These are phyloP conservation scores for Taiwanofungus camphoratus DNA, from an alignment of 1,284 basidiomycete species.

Conservation along the genomic window DNA sequence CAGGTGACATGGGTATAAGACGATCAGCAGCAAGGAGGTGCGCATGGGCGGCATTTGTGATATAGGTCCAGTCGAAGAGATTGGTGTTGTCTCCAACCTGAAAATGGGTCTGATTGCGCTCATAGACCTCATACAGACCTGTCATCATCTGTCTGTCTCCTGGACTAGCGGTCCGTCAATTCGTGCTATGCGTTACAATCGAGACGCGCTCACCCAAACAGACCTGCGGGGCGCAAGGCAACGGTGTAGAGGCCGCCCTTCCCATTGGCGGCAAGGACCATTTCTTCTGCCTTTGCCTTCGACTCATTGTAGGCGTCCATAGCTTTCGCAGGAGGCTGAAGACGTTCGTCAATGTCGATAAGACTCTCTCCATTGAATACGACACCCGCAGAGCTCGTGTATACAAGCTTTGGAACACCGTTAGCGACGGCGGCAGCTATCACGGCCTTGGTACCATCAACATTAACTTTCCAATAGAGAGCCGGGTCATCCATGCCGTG, in stretches of 20 bases:
- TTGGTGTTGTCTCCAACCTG: slow-evolving; percentile 95
- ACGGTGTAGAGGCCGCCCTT: slow-evolving; percentile 82
- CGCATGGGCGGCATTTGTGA: slow-evolving; percentile 92
- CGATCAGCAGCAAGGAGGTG: slow-evolving; percentile 93
- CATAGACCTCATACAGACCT: slow-evolving; percentile 78
- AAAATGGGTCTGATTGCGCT: slow-evolving; percentile 82
- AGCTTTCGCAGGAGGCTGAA: slow-evolving; percentile 69
- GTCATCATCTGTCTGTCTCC: slow-evolving; percentile 88
- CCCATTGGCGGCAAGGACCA: slow-evolving; percentile 84
- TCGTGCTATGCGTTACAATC: too few relatives aligned
- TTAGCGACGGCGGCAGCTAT: slow-evolving; percentile 75
- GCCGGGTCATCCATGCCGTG: slow-evolving; percentile 66
- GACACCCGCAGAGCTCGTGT: slow-evolving; percentile 92
- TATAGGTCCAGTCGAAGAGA: slow-evolving; percentile 97
- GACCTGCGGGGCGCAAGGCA: slow-evolving; percentile 90
- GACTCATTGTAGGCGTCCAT: slow-evolving; percentile 95
- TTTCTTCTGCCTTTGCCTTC: slow-evolving; percentile 88
- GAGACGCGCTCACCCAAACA: slow-evolving; percentile 83
- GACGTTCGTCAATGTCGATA: slow-evolving; percentile 86
- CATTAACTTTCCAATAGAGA: slow-evolving; percentile 91
- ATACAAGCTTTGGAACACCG: slow-evolving; percentile 84
- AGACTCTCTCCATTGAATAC: slow-evolving; percentile 84
- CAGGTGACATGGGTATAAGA: slow-evolving; percentile 45
- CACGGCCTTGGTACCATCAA: slow-evolving; percentile 84
- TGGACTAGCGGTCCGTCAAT: slow-evolving; percentile 46